Evolutionary conservation across 345 rosid species (phyloP).

Genomic region (Salix viminalis): DNA sequence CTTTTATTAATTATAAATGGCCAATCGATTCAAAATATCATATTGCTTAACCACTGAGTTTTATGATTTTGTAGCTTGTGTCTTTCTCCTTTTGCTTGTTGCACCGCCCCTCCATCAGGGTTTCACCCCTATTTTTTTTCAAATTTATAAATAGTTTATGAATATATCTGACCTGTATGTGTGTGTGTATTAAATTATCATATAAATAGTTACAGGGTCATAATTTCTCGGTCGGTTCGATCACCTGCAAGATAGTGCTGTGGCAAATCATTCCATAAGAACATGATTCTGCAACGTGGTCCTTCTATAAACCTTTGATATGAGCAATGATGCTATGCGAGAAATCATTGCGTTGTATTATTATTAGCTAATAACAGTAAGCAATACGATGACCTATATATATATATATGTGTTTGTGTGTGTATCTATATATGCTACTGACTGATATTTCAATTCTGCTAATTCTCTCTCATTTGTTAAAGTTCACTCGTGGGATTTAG

Average conservation of each 20-base stretch:
- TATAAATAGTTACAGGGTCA: too few species aligned
- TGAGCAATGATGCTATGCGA: slow-evolving; percentile 11
- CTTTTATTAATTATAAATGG: background rate
- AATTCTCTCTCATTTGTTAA: too few species aligned
- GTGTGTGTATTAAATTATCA: too few species aligned
- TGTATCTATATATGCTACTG: background rate
- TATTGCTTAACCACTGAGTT: too few species aligned
- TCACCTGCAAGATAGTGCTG: too few species aligned
- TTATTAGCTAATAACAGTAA: background rate
- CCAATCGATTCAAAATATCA: background rate
- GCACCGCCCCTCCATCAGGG: background rate
- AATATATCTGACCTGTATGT: too few species aligned
- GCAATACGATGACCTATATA: background rate
- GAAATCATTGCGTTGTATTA: slow-evolving; percentile 3
- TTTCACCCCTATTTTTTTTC: too few species aligned
- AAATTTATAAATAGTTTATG: too few species aligned
- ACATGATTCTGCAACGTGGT: background rate
- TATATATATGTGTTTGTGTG: background rate
- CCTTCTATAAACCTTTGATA: slow-evolving; percentile 1
- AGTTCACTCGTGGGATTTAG: too few species aligned
- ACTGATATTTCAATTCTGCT: background rate
- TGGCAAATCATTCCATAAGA: too few species aligned
- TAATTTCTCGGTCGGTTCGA: too few species aligned
- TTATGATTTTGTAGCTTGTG: background rate
- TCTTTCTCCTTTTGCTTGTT: too few species aligned